Base-by-base conservation (phyloP, 2,329 filamentous ascomycete species). In the Xylariales sp. region DNA sequence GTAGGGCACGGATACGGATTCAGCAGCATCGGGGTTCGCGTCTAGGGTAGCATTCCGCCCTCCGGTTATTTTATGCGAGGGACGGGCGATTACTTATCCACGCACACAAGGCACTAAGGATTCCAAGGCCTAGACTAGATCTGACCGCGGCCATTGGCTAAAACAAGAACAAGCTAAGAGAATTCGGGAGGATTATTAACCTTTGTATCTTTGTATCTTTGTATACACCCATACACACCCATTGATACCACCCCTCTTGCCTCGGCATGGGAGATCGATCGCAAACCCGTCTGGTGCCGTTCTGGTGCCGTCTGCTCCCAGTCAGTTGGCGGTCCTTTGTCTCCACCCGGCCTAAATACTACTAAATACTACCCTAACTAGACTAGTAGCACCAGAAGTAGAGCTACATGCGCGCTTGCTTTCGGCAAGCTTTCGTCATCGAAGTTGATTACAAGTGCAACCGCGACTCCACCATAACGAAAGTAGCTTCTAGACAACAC, bases 21-120 rank as follows among this genome's bases (percentile, higher is more conserved):
- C 48, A 59, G 54, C 46, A 59, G 50, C 23, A 23, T 23, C 64
- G 64, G 63, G 49, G 54, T 69, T 69, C 63, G 67, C 59, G 66
- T 32, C 58, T 62, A 54, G 23, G 53, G 54, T 50, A 59, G 48
- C 48, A 48, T 10, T 23, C 58, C 52, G 60, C n/a, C 39, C 39
- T 41, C 36, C 9, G 39, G 39, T 12, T 12, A 12, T 39, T 45
- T 28, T 49, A 49, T 59, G 56, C 56, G 7, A 39, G 23, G 23
- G 23, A 23, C 23, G 23, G 23, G 23, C 23, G 23, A 23, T 23
- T 23, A 23, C 23, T 23, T 43, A 52, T 30, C 43, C 43, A 56
- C 32, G 12, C 10, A 12, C 9, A 14, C 32, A 5, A 34, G 39
- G 39, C 39, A 28, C 36, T 3, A 43, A 34, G 3, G 4, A 7